These are phyloP conservation scores for Venturia effusa DNA, from an alignment of 2,329 filamentous ascomycete species.

Conservation along the genomic window DNA sequence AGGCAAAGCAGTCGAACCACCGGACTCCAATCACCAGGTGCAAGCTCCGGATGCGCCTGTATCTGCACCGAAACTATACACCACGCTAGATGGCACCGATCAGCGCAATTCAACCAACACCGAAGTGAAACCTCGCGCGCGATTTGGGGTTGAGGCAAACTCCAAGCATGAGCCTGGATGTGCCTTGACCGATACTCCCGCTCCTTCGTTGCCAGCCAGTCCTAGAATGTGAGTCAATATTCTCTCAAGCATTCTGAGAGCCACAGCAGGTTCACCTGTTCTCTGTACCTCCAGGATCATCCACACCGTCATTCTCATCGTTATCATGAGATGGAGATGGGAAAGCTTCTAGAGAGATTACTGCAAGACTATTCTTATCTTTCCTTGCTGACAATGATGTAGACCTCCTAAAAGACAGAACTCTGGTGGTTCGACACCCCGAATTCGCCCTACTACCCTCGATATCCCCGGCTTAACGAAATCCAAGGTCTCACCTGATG, in stretches of 20 bases:
- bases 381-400: conserved; percentile 11
- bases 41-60: neutral
- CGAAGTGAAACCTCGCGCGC: conserved; percentile 6
- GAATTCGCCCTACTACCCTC: conserved; percentile 82
- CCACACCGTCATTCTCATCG: too few relatives aligned
- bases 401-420: conserved; percentile 61
- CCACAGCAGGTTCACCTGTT: too few relatives aligned
- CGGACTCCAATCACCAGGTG: neutral
- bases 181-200: conserved; percentile 52
- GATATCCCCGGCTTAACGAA: conserved; percentile 95
- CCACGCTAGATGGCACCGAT: conserved; percentile 7
- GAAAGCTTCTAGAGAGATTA: too few relatives aligned
- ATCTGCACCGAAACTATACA: neutral
- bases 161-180: conserved; percentile 29
- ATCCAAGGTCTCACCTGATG: conserved; percentile 90
- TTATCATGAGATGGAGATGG: too few relatives aligned
- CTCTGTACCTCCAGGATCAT: too few relatives aligned
- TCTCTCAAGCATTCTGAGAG: neutral
- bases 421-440: conserved; percentile 66
- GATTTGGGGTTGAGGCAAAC: neutral
- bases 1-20: neutral
- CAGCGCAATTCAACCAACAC: neutral
- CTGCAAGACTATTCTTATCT: too few relatives aligned
- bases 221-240: conserved; percentile 45
- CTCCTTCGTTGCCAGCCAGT: conserved; percentile 50